These are phyloP conservation scores for Pseudocercospora macadamiae DNA, from an alignment of 2,329 filamentous ascomycete genomes.

Conservation along the genomic window DNA sequence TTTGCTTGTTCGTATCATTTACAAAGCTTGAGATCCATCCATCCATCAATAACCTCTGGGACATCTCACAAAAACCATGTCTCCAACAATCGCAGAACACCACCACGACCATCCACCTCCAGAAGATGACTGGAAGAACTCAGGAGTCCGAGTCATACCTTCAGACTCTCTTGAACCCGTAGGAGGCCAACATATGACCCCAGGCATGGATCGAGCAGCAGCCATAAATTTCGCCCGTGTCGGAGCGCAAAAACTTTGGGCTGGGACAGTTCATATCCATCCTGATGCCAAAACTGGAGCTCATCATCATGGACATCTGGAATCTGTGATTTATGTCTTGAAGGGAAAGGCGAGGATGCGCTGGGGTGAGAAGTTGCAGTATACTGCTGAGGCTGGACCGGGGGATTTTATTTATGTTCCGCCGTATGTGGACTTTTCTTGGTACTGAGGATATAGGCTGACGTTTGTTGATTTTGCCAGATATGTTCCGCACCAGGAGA, in stretches of 20 bases:
- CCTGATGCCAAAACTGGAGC: constrained; percentile 51
- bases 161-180: constrained; percentile 43
- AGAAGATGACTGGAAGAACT: constrained; percentile 44
- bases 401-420: constrained; percentile 54
- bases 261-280: constrained; percentile 50
- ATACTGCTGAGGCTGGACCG: constrained; percentile 50
- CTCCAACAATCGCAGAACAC: constrained; percentile 3
- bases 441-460: neutral
- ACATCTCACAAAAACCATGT: too few relatives aligned
- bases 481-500: constrained; percentile 49
- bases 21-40: too few relatives aligned
- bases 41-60: too few relatives aligned
- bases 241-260: constrained; percentile 51
- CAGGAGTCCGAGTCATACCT: constrained; percentile 49
- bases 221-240: constrained; percentile 50
- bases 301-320: constrained; percentile 51
- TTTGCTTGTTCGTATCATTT: too few relatives aligned
- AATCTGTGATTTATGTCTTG: constrained; percentile 51
- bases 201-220: constrained; percentile 49
- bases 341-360: constrained; percentile 51
- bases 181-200: constrained; percentile 43
- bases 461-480: neutral
- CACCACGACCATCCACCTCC: constrained; percentile 27
- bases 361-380: constrained; percentile 51
- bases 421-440: constrained; percentile 34